Base-by-base conservation (phyloP, 495 filamentous ascomycete species). In the Jackrogersella minutella region DNA sequence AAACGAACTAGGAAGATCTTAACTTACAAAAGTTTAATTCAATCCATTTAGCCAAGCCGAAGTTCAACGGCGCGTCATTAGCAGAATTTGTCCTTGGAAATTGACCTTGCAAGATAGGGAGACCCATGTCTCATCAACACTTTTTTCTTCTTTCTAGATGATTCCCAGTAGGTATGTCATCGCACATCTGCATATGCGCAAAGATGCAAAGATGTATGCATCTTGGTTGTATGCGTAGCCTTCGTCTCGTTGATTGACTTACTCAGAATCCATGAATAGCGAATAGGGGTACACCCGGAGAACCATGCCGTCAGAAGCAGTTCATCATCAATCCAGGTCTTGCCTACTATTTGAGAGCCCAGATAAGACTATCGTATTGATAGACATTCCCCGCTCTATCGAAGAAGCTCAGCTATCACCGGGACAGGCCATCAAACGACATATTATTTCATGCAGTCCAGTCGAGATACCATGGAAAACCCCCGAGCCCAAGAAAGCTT, bases 351-450 rank as follows among this genome's bases (percentile, higher is more conserved):
- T 75, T 69, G 72, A 77, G 37, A 81, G 74, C 52, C 58, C 68
- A 3, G 64, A 62, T 62, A 68, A 70, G 53, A 71, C 76, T 30
- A 64, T 72, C 30, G 54, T 81, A 37, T 41, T 83, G 8, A 68
- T 83, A 53, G 81, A 83, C 58, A 68, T 83, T 30, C 79, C 80
- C 19, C 64, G 77, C 17, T 81, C 81, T 33, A 70, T 83, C 28
- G 80, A 83, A 59, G 79, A 82, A 51, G 72, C 77, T 11, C 81
- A 83, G 40, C 63, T 74, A 5, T 74, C 72, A n/a, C 75, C 77
- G 0, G 69, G 69, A 37, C 58, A 70, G 37, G 31, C 46, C 22
- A 53, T 66, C 31, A 55, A 16, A 24, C 69, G 75, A 28, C 62
- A 67, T 52, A 69, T 82, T 13, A 58, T 80, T 41, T 82, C 79